Conservation (phyloP, 495 filamentous ascomycete species). For the Xylaria acuta region DNA sequence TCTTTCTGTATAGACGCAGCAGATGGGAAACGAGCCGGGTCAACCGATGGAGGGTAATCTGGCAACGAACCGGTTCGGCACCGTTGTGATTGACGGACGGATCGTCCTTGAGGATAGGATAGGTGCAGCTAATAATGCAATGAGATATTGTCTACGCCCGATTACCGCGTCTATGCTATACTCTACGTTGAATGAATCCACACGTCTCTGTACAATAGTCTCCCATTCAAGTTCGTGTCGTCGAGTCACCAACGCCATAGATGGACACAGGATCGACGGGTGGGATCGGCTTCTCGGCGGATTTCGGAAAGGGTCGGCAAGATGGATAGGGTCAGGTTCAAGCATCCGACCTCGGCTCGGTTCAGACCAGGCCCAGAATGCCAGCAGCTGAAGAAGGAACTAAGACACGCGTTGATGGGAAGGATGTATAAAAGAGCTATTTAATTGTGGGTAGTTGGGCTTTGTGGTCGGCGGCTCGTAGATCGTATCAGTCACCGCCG, state of each 20-base stretch:
- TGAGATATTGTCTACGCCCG: constrained; percentile 6
- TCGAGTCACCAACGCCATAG: neutral
- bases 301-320: constrained; percentile 23
- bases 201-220: neutral
- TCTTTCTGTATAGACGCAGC: constrained; percentile 4
- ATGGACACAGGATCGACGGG: neutral
- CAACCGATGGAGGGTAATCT: neutral
- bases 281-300: constrained; percentile 19
- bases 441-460: neutral
- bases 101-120: constrained; percentile 2
- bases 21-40: constrained; percentile 1
- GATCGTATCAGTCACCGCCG: neutral
- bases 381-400: neutral
- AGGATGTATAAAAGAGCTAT: neutral
- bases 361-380: neutral
- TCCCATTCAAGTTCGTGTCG: neutral
- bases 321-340: neutral
- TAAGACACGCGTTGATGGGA: neutral
- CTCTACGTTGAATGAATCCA: neutral
- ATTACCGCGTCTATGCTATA: neutral
- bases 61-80: neutral
- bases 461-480: neutral
- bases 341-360: constrained; percentile 27
- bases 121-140: constrained; percentile 9
- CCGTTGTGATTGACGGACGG: neutral